phyloP scores from a whole-genome alignment of 768 basidiomycete species.

The Suillus luteus region DNA sequence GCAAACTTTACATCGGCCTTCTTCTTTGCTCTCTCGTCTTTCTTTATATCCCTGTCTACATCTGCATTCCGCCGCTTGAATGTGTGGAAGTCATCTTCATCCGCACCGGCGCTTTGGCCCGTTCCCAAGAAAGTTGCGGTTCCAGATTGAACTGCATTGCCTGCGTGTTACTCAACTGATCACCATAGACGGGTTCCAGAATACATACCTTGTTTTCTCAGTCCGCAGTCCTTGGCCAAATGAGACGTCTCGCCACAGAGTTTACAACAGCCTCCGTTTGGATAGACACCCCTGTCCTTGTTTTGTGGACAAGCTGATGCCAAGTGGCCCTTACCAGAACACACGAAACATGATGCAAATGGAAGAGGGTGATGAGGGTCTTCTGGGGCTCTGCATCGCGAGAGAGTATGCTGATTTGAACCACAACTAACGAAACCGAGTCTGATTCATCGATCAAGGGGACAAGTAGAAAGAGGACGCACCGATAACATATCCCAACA shows the following conservation, averaged over 20 bases:
- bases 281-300: slow-evolving; percentile 78
- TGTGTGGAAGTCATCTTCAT: slow-evolving; percentile 93
- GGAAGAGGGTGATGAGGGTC: slow-evolving; percentile 73
- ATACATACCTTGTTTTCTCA: slow-evolving; percentile 57
- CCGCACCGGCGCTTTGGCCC: slow-evolving; percentile 67
- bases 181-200: neutral
- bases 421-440: slow-evolving; percentile 61
- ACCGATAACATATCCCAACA: slow-evolving; percentile 76
- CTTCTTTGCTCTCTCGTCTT: slow-evolving; percentile 44
- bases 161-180: neutral
- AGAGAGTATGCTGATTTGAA: slow-evolving; percentile 73
- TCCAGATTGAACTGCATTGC: slow-evolving; percentile 19
- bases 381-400: slow-evolving; percentile 69
- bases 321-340: slow-evolving; percentile 80
- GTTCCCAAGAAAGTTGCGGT: slow-evolving; percentile 30
- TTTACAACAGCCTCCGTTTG: slow-evolving; percentile 89
- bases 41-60: slow-evolving; percentile 61
- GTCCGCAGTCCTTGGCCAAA: slow-evolving; percentile 79
- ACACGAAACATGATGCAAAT: slow-evolving; percentile 92
- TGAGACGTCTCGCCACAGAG: slow-evolving; percentile 85
- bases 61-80: slow-evolving; percentile 66
- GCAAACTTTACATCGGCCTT: slow-evolving; percentile 46
- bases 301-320: slow-evolving; percentile 84
- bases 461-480: slow-evolving; percentile 22
- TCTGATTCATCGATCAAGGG: slow-evolving; percentile 1